phyloP scores from a whole-genome alignment of 2,329 filamentous ascomycete species.

The Neofusicoccum kwambonambiense region DNA sequence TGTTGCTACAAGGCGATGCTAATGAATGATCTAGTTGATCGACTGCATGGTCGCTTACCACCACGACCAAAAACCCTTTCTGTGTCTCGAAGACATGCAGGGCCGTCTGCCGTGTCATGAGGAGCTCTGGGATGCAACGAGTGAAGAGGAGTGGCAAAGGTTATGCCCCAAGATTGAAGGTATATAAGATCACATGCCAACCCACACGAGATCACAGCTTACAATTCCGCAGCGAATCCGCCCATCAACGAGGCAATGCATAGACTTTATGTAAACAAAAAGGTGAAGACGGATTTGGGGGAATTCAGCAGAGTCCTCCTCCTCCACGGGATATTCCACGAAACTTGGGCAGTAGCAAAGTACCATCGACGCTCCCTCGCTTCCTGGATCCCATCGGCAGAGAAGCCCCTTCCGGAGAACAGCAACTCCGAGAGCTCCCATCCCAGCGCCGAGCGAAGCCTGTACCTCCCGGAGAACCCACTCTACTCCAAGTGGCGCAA shows the following conservation, averaged over 20 bases:
- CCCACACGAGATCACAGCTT: not conserved
- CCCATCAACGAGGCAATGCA: conserved; percentile 46
- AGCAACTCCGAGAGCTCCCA: conserved; percentile 22
- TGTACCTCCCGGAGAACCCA: conserved; percentile 49
- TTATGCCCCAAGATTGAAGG: not conserved
- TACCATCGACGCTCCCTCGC: conserved; percentile 48
- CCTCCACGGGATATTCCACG: conserved; percentile 51
- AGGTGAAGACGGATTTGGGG: conserved; percentile 42
- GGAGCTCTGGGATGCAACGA: conserved; percentile 26
- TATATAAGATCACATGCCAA: not conserved
- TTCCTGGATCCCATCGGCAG: conserved; percentile 31
- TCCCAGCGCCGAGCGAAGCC: conserved; percentile 21
- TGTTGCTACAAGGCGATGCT: not conserved
- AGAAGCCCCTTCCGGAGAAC: conserved; percentile 18
- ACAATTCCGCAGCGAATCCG: conserved; percentile 13
- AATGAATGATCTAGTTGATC: not conserved
- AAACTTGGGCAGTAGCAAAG: conserved; percentile 51
- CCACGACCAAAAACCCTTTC: not conserved
- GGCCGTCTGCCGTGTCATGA: conserved; percentile 20
- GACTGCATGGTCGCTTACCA: conserved; percentile 9
- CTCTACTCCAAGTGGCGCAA: conserved; percentile 52
- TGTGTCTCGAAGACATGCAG: conserved; percentile 10
- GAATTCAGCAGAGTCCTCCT: conserved; percentile 52
- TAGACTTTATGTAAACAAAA: conserved; percentile 51
- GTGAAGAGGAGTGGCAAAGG: conserved; percentile 24